Evolutionary conservation across 176 grass and related monocot genomes (phyloP), one percentile per base, ranked within the genome.

Genomic region (Stipa capillata): DNA sequence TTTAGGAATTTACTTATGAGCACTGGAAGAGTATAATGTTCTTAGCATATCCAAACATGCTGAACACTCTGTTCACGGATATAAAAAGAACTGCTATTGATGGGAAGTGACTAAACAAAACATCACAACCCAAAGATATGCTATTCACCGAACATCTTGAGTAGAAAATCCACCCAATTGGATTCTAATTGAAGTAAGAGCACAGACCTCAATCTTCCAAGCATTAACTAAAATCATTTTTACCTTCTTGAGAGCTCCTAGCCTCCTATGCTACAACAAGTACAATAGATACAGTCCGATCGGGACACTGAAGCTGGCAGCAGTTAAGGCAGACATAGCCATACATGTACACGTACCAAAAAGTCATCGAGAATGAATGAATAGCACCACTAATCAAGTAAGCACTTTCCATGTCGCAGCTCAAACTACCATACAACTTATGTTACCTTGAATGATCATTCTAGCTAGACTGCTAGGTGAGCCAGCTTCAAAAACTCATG

Each of bases 41-140:
- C 35, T 80, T 7, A 18, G 61, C 53, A 81, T 43, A 75, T 6
- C 7, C 35, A 65, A 51, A 20, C 44, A 25, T 82, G 20, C 27
- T 66, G 41, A 54, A 33, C 39, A 47, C 50, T 45, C 7, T 7
- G 33, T 68, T 61, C 54, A 69, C n/a, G 12, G n/a, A 80, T 43
- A 74, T 42, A 37, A 41, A 73, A 8, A 60, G 6, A 74, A 84
- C 60, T 61, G 25, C 83, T 75, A 51, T 60, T 82, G 59, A 74
- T 79, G 40, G 12, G 25, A 32, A 54, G 72, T 71, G 29, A 73
- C 31, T 47, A 35, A 48, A 12, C 32, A 41, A 67, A 20, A 72
- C 58, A 54, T 53, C 43, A 34, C 54, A 55, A 78, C 6, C 2
- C 41, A 80, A 59, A 61, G 40, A 15, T 68, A 80, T 70, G n/a